phyloP scores from a whole-genome alignment of 192 early-diverging fungal species.

The Paraglomus occultum region DNA sequence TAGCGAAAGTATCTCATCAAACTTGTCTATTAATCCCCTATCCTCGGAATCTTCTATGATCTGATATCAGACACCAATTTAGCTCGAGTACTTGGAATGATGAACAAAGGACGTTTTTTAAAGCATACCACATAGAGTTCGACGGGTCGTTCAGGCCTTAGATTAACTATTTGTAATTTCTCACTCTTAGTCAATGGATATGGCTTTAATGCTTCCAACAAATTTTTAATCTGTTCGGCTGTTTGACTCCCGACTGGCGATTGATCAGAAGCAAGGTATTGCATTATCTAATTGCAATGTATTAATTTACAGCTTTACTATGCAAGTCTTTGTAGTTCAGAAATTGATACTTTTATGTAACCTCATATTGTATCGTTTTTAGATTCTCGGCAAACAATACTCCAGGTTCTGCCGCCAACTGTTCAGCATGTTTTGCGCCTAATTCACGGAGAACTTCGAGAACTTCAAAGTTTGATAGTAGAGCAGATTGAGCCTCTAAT shows the following conservation, averaged over 20 bases:
- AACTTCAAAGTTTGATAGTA: conserved; percentile 23
- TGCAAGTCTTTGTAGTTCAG: not conserved
- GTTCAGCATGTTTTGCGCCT: conserved; percentile 12
- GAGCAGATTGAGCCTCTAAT: not conserved
- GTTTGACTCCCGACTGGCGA: conserved; percentile 13
- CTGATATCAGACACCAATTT: not conserved
- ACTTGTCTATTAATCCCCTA: not conserved
- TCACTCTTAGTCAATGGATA: conserved; percentile 17
- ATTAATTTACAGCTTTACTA: not conserved
- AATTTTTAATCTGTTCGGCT: conserved; percentile 16
- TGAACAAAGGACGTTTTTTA: not conserved
- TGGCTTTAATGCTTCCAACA: conserved; percentile 4
- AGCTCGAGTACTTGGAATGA: not conserved
- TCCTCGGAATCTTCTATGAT: conserved; percentile 29
- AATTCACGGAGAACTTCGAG: conserved; percentile 17
- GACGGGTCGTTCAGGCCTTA: conserved; percentile 9
- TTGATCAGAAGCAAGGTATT: conserved; percentile 9
- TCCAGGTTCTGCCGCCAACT: not conserved
- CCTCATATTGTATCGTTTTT: conserved; percentile 24
- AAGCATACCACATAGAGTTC: conserved; percentile 16
- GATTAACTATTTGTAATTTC: conserved; percentile 23
- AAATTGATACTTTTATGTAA: conserved; percentile 2
- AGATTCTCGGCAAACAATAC: conserved; percentile 17
- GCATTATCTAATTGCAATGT: conserved; percentile 1
- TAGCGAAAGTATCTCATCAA: conserved; percentile 9